phyloP scores from a whole-genome alignment of 306 rosid genomes.

The Malus asiatica region DNA sequence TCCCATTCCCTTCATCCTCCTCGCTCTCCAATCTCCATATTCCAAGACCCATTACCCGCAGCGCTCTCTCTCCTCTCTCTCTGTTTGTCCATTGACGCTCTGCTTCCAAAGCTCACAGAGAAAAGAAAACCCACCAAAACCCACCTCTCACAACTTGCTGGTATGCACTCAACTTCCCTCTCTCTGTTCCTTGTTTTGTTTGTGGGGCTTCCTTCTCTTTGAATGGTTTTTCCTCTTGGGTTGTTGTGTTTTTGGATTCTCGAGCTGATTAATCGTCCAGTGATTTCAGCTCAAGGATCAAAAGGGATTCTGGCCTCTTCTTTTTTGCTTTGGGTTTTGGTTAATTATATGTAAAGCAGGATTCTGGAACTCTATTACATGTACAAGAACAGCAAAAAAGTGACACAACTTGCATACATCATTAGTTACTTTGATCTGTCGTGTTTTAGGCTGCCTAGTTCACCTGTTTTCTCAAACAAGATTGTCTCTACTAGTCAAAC shows the following conservation, averaged over 20 bases:
- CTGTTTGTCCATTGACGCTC: constrained; percentile 20
- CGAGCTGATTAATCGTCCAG: background rate
- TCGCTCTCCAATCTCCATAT: background rate
- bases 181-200: background rate
- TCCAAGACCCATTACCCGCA: background rate
- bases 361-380: background rate
- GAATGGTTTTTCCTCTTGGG: background rate
- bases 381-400: background rate
- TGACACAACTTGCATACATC: background rate
- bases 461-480: background rate
- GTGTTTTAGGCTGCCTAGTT: background rate
- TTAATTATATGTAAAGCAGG: background rate
- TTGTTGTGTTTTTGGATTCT: background rate
- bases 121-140: background rate
- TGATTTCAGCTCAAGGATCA: background rate
- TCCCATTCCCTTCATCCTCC: background rate
- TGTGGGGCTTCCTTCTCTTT: background rate
- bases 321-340: background rate
- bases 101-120: background rate
- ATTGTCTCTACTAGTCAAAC: background rate
- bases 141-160: background rate
- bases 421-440: background rate
- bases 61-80: background rate
- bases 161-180: constrained; percentile 14
- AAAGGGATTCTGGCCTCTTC: background rate